Evolutionary conservation across 2,329 filamentous ascomycete genomes (phyloP), one percentile per base, ranked within the genome.

Genomic region (Anisogramma anomala): DNA sequence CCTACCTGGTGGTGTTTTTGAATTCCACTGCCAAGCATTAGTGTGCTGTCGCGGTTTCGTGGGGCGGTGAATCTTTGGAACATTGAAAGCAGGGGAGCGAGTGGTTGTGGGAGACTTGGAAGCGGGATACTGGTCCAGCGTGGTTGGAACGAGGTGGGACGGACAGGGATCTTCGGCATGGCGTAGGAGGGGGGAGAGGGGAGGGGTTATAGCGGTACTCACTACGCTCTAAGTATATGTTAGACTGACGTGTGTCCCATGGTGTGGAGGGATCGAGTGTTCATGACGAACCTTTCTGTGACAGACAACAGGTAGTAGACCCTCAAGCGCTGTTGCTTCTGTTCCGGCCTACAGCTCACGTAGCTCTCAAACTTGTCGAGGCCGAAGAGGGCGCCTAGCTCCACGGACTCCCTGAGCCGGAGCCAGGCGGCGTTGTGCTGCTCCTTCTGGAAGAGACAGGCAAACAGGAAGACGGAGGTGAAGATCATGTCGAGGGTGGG

Each of bases 401-500:
- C 40, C 6, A 42, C 40, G 3, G 40, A 33, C 40, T 42, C 40
- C 10, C 40, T 22, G 25, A 42, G 36, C 22, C 40, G 30, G 7
- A 42, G 40, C 40, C 40, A 42, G 15, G 40, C 40, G 15, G 40
- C 40, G n/a, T 42, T 42, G 30, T 42, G 40, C 40, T 37, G 40
- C 28, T 36, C 40, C 10, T 42, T 42, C 17, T 42, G 40, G 17
- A 42, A 42, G n/a, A 42, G 22, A 18, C 40, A 42, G 28, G 40
- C 40, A n/a, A 42, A 42, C 2, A 42, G 22, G 10, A 42, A 42
- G 15, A 42, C 34, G 6, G 40, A 42, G 20, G 40, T 42, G 35
- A 37, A 42, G 30, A 42, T 42, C 40, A 42, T 42, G 17, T 42
- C 40, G 19, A 42, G 25, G 22, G 40, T 42, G 5, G 40, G 40